Conservation (phyloP, 208 protist species). For the Herpetomonas tarakana region DNA sequence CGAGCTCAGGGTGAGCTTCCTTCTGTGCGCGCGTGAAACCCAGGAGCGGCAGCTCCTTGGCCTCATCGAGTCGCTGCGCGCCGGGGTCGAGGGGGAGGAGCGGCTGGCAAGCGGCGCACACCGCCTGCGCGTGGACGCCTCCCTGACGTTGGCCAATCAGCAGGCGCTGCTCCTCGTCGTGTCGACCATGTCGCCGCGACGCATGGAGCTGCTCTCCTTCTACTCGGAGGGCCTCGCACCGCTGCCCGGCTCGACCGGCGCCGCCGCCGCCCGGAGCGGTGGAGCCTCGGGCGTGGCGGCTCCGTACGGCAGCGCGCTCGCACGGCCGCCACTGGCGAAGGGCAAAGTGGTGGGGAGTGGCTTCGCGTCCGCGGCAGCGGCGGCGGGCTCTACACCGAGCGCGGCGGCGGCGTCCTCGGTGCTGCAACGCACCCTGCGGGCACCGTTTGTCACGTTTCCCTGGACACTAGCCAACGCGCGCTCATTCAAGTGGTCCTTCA, state of each 20-base stretch:
- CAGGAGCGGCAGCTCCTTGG: slow-evolving; percentile 16
- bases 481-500: slow-evolving; percentile 56
- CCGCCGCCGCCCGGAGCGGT: too few relatives aligned
- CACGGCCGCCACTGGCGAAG: slow-evolving; percentile 2
- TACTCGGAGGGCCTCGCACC: slow-evolving; percentile 22
- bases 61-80: not conserved
- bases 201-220: slow-evolving; percentile 26
- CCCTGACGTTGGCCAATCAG: slow-evolving; percentile 19
- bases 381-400: not conserved
- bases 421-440: slow-evolving; percentile 11
- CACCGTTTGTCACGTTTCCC: slow-evolving; percentile 31
- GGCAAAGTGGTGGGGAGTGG: not conserved
- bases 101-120: not conserved
- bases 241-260: slow-evolving; percentile 1
- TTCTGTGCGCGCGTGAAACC: slow-evolving; percentile 28
- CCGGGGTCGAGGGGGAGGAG: not conserved
- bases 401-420: not conserved
- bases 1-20: slow-evolving; percentile 75
- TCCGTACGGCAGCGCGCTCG: not conserved
- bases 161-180: slow-evolving; percentile 41
- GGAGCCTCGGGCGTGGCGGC: not conserved
- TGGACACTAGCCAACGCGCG: slow-evolving; percentile 46
- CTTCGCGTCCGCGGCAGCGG: not conserved
- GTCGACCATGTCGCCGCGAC: slow-evolving; percentile 27
- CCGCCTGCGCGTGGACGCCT: slow-evolving; percentile 18